Base-by-base conservation (phyloP, 2,329 filamentous ascomycete genomes). In the Shiraia bambusicola region DNA sequence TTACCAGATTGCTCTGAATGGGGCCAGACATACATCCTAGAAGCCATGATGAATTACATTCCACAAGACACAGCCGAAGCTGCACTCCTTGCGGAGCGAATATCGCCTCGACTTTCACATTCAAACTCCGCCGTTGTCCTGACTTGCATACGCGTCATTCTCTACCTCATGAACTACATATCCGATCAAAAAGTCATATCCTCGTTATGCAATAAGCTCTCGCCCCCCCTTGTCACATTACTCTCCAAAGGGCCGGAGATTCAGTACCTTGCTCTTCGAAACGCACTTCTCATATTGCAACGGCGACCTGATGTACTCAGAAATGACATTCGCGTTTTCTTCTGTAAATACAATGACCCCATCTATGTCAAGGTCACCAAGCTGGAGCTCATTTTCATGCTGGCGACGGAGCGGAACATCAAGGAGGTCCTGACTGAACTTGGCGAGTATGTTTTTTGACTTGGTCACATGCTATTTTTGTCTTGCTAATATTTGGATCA, bases 331-430 rank as follows among this genome's bases (percentile, higher is more conserved):
- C 83, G 93, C 33, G 93, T 98, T 24, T 98, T 98, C 73, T 98
- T 98, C 72, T 98, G 93, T 82, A 98, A 98, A 77, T 98, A 98
- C 72, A 98, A 98, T 68, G 93, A 98, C 64, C 93, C 93, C 0
- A 98, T 98, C 52, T 98, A 97, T 67, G 93, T 98, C 72, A 98
- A 98, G 71, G 93, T 98, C 37, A 98, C 93, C 12, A 98, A 98
- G 72, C 79, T 98, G 35, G 93, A 98, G 71, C 80, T 98, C 57
- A 97, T 98, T 54, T 98, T 98, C 71, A 98, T 97, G 93, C 80
- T 98, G 46, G 93, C 93, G 6, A 95, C 83, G 25, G 90, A 96
- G 70, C 87, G 85, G 60, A 98, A 98, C 66, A 98, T 98, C 57
- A 86, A 89, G 34, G 89, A 97, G 64, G 93, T 98, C 1, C 72